Evolutionary conservation across 2,329 filamentous ascomycete genomes (phyloP).

Genomic region (Colletotrichum graminicola): DNA sequence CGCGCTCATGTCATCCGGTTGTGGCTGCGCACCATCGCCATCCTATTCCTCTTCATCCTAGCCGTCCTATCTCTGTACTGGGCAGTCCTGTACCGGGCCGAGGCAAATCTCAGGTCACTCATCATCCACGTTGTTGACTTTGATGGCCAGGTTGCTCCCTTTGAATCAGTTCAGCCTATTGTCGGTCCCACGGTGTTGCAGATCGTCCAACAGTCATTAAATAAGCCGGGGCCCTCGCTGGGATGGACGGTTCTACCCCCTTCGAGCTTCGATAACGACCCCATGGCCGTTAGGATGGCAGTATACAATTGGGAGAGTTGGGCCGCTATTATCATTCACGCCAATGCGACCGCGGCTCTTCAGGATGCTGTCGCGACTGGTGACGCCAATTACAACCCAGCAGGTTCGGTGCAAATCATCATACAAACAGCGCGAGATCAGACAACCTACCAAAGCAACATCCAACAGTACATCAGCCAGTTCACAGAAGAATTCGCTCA

Average conservation of each 20-base stretch:
- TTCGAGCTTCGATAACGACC: slow-evolving; percentile 67
- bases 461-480: slow-evolving; percentile 62
- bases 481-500: slow-evolving; percentile 61
- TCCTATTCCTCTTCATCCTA: slow-evolving; percentile 68
- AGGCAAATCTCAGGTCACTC: slow-evolving; percentile 61
- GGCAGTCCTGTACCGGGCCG: slow-evolving; percentile 66
- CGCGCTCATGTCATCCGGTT: slow-evolving; percentile 46
- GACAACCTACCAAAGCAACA: slow-evolving; percentile 64
- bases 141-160: slow-evolving; percentile 67
- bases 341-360: slow-evolving; percentile 71
- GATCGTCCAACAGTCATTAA: slow-evolving; percentile 57
- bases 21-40: slow-evolving; percentile 47
- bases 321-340: slow-evolving; percentile 72
- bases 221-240: slow-evolving; percentile 55
- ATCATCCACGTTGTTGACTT: slow-evolving; percentile 73
- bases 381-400: slow-evolving; percentile 71
- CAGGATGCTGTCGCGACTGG: slow-evolving; percentile 65
- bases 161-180: slow-evolving; percentile 60
- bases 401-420: slow-evolving; percentile 68
- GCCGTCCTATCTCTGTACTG: slow-evolving; percentile 71
- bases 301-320: slow-evolving; percentile 71
- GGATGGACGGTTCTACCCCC: slow-evolving; percentile 64
- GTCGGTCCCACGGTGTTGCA: slow-evolving; percentile 68
- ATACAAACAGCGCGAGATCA: slow-evolving; percentile 69
- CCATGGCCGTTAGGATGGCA: slow-evolving; percentile 66